Evolutionary conservation across 805 yeast genomes (phyloP), one percentile per base, ranked within the genome.

Genomic region (Cephaloascus fragrans): DNA sequence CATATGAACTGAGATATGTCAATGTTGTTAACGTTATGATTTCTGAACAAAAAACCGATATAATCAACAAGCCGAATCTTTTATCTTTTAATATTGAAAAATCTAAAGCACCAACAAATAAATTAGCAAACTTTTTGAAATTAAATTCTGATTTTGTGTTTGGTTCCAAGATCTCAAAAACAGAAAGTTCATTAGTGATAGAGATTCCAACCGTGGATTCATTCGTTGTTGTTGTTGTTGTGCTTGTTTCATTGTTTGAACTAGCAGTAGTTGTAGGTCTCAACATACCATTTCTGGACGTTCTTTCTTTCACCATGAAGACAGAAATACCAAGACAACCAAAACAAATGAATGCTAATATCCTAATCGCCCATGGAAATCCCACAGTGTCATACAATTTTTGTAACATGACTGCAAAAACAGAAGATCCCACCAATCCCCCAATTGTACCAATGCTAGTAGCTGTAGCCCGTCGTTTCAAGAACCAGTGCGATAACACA

Each of bases 1-100:
- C 71, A 45, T 71, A 77, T 2, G 80, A 73, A 1, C 81, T 65
- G 39, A 74, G 53, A 46, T 66, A 75, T 10, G 80, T 72, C 4
- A 71, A 52, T 0, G 70, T 59, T 31, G 71, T 62, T 36, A 75
- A 60, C 36, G 72, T 50, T 9, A 75, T 63, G 40, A 67, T 53
- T 47, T 74, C 80, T 15, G 71, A 60, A 38, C 71, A 52, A 4
- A 73, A 60, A 8, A 65, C 64, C 4, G 72, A 71, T 2, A 68
- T 44, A 2, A 69, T 57, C 9, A 73, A 57, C 29, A 63, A 57
- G 3, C 66, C 45, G 47, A 63, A 77, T 28, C 67, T 67, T 32
- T 44, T 41, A 31, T 75, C 80, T 35, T 60, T 56, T 32, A 73
- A 57, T 19, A 59, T 56, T 9, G 52, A 56, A n/a, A 67, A 56